Base-by-base conservation (phyloP, 495 filamentous ascomycete species). In the Penicillium pancosmium region DNA sequence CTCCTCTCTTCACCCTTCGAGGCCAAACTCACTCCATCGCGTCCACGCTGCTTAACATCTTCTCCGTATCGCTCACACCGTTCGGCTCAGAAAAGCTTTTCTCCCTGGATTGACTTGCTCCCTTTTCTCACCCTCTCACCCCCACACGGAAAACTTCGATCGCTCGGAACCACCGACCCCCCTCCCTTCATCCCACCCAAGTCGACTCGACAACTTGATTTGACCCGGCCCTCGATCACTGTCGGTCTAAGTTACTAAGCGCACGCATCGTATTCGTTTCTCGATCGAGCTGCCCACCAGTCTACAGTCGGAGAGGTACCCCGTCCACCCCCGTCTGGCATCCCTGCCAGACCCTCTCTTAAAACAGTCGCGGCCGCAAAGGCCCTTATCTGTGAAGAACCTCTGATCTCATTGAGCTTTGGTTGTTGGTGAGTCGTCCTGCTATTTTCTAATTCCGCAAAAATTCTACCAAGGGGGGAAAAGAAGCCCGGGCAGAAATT, bases 281-380 rank as follows among this genome's bases (percentile, higher is more conserved):
- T 52, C 35, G 23, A 19, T n/a, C 46, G 46, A 48, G n/a, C 46
- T 48, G 21, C 15, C 11, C n/a, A 23, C 41, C 3, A 27, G 34
- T 31, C 55, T 33, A 13, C 48, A 11, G 21, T 55, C 47, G 56
- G 61, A 66, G 66, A 52, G 54, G 12, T 51, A 40, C 38, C 50
- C 33, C 54, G 41, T 64, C 50, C 23, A 55, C 57, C 19, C 16
- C 55, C 16, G 16, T 60, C 62, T 66, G 73, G 68, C 62, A 62
- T 69, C 57, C 50, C 65, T 66, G 62, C 68, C 68, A 71, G 68
- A 68, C 62, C 52, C 48, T 60, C 55, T 31, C 50, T 51, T 55
- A 33, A 58, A 60, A 55, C 31, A 36, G 46, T 51, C 64, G 57
- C 62, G 67, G 67, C 67, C 62, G 62, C 36, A 63, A 55, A 64